Evolutionary conservation across 2,329 filamentous ascomycete genomes (phyloP), one percentile per base, ranked within the genome.

Genomic region (Fusarium caatingaense): DNA sequence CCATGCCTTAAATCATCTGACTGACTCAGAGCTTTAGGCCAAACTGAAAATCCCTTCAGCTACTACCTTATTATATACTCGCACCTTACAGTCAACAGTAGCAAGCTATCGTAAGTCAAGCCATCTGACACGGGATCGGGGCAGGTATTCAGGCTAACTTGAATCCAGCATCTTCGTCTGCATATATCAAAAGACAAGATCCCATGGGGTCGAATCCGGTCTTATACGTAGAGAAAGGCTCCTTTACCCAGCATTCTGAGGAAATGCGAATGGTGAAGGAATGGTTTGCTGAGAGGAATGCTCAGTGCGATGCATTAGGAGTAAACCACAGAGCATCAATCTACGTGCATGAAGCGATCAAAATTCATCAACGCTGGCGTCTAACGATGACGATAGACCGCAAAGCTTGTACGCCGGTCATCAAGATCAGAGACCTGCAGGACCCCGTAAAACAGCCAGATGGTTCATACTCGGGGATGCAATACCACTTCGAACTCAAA

Each of bases 301-400:
- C 18, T 48, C 28, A 16, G 13, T 21, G 34, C 34, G 34, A 37
- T 3, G 34, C 18, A 37, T 37, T 37, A 12, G 34, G 34, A n/a
- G 34, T 37, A 37, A 37, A 37, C 6, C 34, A n/a, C 18, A 37
- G 49, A 51, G 15, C 13, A n/a, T 27, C 49, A 16, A 23, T 84
- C 0, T 81, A 80, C 56, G 75, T 84, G 20, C 74, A 79, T 28
- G 77, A 83, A 8, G 23, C 15, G 30, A 50, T 80, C 0, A 41
- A 76, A 9, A 65, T 75, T 18, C 74, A 76, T 1, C 65, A 78
- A 3, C 74, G 79, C 51, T 85, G 79, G 77, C 83, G 82, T 56
- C 51, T 85, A 1, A 76, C 79, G 9, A 76, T 85, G 49, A 79
- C 79, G 0, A 76, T 86, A 40, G 82, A 85, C 46, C 81, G 83